Base-by-base conservation (phyloP, 257 asterid genomes). In the Ilex aquifolium region DNA sequence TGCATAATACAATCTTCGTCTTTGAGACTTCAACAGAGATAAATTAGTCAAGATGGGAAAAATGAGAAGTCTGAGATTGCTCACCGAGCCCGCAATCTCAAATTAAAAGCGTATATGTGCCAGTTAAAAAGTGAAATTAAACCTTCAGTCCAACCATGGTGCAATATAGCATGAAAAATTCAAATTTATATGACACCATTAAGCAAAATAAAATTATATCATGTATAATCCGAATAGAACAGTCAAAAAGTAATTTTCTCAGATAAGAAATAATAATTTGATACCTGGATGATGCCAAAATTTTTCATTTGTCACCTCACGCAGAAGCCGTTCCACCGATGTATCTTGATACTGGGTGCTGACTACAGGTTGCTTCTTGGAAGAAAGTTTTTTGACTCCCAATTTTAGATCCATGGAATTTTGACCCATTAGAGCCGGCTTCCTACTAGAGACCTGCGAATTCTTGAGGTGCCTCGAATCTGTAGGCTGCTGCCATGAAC, bases 281-380 rank as follows among this genome's bases (percentile, higher is more conserved):
- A 54, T 90, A 90, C 99, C 97, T 88, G 99, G 95, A 75, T 81
- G 88, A 64, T 80, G 89, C 99, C 99, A 93, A 73, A 93, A 85
- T 69, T 83, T 90, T 68, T 90, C 96, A 74, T 80, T 90, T 59
- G 99, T 93, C 80, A 93, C 99, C 83, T 93, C 99, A 6, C 97
- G 96, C 64, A 85, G 64, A 65, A 93, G 94, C 32, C 99, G 97
- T 71, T 93, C 99, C 65, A 93, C 95, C 16, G 97, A 90, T 64
- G 99, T 75, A 72, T 93, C 97, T 65, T 85, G 96, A 71, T 86
- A 85, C 64, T 50, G 81, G 69, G 80, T 80, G 74, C 77, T 83
- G 58, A 72, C 60, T 15, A 66, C 27, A 66, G 69, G 67, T 70
- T 40, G 96, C 79, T 93, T 93, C 79, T 85, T 93, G 40, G 85